These are phyloP conservation scores for Isatis lusitanica DNA, from an alignment of 441 rosid species.

Conservation along the genomic window DNA sequence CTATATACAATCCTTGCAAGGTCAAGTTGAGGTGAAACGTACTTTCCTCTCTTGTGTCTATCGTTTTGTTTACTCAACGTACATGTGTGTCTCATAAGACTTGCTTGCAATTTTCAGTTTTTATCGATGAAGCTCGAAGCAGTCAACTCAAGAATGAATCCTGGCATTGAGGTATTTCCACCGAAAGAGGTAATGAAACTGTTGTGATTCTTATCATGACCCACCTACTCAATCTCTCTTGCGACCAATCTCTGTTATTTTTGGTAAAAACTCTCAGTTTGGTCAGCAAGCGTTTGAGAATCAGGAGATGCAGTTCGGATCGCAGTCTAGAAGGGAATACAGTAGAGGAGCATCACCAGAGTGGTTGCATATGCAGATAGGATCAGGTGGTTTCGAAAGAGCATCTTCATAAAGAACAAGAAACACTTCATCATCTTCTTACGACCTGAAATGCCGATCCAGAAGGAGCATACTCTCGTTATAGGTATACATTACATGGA, in stretches of 20 bases:
- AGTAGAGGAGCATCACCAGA: constrained; percentile 68
- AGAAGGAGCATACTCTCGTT: constrained; percentile 9
- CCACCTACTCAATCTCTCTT: not conserved
- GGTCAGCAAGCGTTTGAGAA: constrained; percentile 51
- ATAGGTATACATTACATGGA: constrained; percentile 11
- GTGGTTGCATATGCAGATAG: constrained; percentile 90
- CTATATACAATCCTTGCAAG: constrained; percentile 80
- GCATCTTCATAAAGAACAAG: constrained; percentile 19
- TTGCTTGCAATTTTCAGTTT: constrained; percentile 52
- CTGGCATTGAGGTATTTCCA: constrained; percentile 65
- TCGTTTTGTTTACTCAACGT: not conserved
- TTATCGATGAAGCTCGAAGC: constrained; percentile 69
- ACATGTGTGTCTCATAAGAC: not conserved
- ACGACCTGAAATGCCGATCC: not conserved
- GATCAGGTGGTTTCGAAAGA: constrained; percentile 66
- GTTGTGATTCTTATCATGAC: not conserved
- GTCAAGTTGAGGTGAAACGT: constrained; percentile 72
- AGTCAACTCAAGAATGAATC: constrained; percentile 62
- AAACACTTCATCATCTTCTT: constrained; percentile 7
- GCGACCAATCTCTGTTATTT: not conserved
- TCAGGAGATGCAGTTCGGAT: constrained; percentile 53
- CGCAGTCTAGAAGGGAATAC: constrained; percentile 64
- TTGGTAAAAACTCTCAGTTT: not conserved
- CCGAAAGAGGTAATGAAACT: constrained; percentile 56
- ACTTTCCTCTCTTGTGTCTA: not conserved